These are phyloP conservation scores for Monosporascus sp. DNA, from an alignment of 2,329 filamentous ascomycete genomes.

Conservation along the genomic window DNA sequence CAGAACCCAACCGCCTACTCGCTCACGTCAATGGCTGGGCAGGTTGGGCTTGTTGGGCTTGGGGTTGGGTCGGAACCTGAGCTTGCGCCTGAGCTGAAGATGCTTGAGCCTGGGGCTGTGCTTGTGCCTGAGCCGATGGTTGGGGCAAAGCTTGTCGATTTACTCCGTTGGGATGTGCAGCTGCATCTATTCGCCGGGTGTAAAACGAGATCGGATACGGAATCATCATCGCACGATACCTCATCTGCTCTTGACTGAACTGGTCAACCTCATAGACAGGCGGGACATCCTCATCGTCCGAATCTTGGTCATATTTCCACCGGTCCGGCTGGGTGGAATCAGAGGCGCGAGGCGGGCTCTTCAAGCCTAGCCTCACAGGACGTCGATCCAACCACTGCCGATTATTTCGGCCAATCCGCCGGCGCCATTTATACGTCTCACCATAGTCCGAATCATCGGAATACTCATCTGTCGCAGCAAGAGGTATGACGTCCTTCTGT, in stretches of 20 bases:
- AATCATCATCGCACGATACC: slow-evolving; percentile 56
- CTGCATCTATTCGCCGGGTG: slow-evolving; percentile 29
- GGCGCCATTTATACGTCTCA: slow-evolving; percentile 64
- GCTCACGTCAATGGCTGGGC: slow-evolving; percentile 3
- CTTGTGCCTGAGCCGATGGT: slow-evolving; percentile 5
- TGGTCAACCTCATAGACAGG: slow-evolving; percentile 73
- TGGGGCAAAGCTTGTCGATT: slow-evolving; percentile 21
- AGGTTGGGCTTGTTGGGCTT: slow-evolving; percentile 5
- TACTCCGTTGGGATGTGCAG: slow-evolving; percentile 13
- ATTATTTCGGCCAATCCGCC: slow-evolving; percentile 78
- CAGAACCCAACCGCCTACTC: background rate
- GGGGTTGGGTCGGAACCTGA: slow-evolving; percentile 4
- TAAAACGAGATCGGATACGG: slow-evolving; percentile 38
- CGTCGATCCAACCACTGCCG: slow-evolving; percentile 85
- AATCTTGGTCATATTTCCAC: slow-evolving; percentile 85
- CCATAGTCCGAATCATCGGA: slow-evolving; percentile 34
- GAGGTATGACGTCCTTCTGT: slow-evolving; percentile 28
- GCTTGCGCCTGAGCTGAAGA: slow-evolving; percentile 10
- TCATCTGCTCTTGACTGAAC: slow-evolving; percentile 53
- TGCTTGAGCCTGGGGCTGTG: slow-evolving; percentile 7
- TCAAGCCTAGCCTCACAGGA: slow-evolving; percentile 43
- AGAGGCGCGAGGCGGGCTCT: slow-evolving; percentile 26
- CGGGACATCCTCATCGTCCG: slow-evolving; percentile 69
- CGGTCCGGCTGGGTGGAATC: slow-evolving; percentile 49
- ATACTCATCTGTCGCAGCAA: slow-evolving; percentile 42